These are phyloP conservation scores for Daldinia caldariorum DNA, from an alignment of 495 filamentous ascomycete genomes.

Conservation along the genomic window DNA sequence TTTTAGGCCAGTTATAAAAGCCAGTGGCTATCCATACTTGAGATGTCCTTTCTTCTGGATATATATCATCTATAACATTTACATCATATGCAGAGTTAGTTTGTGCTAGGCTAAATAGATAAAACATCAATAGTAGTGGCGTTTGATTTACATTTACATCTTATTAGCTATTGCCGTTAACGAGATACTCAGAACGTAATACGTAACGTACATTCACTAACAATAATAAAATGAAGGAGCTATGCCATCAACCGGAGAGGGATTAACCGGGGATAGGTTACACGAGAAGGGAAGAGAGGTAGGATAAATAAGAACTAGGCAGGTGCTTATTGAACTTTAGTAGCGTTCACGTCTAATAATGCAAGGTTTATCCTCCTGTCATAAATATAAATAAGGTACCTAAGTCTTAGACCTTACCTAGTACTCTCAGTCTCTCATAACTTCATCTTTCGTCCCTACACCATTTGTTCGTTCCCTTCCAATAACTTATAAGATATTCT, in stretches of 20 bases:
- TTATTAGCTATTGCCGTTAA: not conserved
- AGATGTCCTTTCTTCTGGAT: no score
- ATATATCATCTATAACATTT: no score
- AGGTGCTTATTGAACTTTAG: not conserved
- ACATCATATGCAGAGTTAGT: no score
- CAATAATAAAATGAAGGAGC: no score
- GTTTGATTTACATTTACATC: not conserved
- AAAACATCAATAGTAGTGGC: no score
- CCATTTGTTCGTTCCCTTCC: not conserved
- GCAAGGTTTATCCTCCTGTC: not conserved
- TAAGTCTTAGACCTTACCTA: not conserved
- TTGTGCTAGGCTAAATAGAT: no score
- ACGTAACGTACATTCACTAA: not conserved
- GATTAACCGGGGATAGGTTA: not conserved
- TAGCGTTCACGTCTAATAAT: not conserved
- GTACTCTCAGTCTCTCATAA: not conserved
- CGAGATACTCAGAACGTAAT: no score
- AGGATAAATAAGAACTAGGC: not conserved
- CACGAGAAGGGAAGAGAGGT: not conserved
- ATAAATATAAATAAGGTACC: not conserved
- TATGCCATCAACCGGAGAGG: no score
- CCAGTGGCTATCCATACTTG: no score
- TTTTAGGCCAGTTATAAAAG: no score
- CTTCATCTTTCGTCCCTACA: not conserved
- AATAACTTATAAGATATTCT: no score